phyloP scores from a whole-genome alignment of 768 basidiomycete genomes.

The Russula lepida region DNA sequence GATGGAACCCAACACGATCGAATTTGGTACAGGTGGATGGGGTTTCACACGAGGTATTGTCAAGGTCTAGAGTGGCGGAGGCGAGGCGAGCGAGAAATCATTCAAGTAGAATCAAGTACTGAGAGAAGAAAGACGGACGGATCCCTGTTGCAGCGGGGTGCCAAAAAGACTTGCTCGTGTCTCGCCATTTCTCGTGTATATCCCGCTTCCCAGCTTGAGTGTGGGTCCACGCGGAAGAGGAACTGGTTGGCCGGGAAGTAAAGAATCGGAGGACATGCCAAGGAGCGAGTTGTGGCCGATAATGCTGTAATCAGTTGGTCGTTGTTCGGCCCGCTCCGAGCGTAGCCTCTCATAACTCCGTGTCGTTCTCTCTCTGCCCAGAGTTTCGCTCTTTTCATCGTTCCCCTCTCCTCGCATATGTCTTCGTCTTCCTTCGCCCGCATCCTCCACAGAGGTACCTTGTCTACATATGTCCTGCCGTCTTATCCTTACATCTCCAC shows the following conservation, averaged over 20 bases:
- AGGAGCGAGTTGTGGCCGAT: not conserved
- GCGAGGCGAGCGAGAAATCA: slow-evolving; percentile 11
- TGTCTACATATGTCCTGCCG: slow-evolving; percentile 43
- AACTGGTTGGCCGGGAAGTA: slow-evolving; percentile 78
- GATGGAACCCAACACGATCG: slow-evolving; percentile 75
- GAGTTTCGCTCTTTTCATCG: slow-evolving; percentile 7
- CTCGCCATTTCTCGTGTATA: slow-evolving; percentile 55
- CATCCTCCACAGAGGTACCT: slow-evolving; percentile 59
- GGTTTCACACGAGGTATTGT: slow-evolving; percentile 59
- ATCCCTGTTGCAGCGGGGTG: slow-evolving; percentile 47
- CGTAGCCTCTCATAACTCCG: slow-evolving; percentile 23
- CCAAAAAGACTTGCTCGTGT: slow-evolving; percentile 68
- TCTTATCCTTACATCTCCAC: not conserved
- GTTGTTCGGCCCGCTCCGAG: slow-evolving; percentile 16
- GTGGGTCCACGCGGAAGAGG: slow-evolving; percentile 44
- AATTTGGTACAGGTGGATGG: slow-evolving; percentile 63
- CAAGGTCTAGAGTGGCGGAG: slow-evolving; percentile 45
- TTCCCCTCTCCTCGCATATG: slow-evolving; percentile 35
- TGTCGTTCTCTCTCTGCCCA: too few relatives aligned
- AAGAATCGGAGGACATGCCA: slow-evolving; percentile 29
- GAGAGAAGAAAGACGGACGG: slow-evolving; percentile 49
- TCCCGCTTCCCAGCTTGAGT: slow-evolving; percentile 54
- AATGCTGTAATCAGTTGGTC: slow-evolving; percentile 10
- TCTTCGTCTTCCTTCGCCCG: slow-evolving; percentile 50
- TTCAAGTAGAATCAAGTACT: slow-evolving; percentile 20